Base-by-base conservation (phyloP, 306 rosid genomes). In the Malus domestica region DNA sequence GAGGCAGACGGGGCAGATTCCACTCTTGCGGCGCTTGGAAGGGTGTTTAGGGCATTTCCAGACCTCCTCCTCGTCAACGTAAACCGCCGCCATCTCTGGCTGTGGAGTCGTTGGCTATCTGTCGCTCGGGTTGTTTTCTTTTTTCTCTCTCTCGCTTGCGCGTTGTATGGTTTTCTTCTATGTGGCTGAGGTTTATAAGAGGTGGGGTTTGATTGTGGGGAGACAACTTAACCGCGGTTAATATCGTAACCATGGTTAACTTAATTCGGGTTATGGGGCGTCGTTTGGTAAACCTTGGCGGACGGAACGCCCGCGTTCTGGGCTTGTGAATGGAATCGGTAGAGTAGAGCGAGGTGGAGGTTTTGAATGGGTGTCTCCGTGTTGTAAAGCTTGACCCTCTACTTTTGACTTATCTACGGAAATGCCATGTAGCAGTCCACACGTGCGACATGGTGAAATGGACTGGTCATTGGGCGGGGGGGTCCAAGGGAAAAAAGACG, bases 11-110 rank as follows among this genome's bases (percentile, higher is more conserved):
- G 87, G 89, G 78, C 99, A 95, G 74, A 95, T 72, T 74, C 99
- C 99, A 18, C 76, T 88, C 57, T 86, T 86, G 52, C 99, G 86
- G 15, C 97, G 93, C 74, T 90, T 92, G 1, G 99, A 88, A 1
- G 97, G 99, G 79, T 95, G 99, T 59, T 87, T 90, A 0, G 29
- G 73, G 79, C 99, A 95, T 87, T 95, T 95, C 97, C 97, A 95
- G 4, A 87, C 76, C 52, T 95, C 97, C 29, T 85, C 97, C 72
- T 92, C 99, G 54, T 92, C 99, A 19, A 83, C 61, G 71, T 81
- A 89, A 40, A 86, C n/a, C 29, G 95, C 32, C 59, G 97, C 95
- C 98, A 90, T 91, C 84, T 35, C 5, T 11, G 72, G 72, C 42
- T 29, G 49, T 69, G 59, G 18, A 16, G 33, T 67, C 12, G n/a